phyloP scores from a whole-genome alignment of 768 basidiomycete species.

The Amyloporia xantha region DNA sequence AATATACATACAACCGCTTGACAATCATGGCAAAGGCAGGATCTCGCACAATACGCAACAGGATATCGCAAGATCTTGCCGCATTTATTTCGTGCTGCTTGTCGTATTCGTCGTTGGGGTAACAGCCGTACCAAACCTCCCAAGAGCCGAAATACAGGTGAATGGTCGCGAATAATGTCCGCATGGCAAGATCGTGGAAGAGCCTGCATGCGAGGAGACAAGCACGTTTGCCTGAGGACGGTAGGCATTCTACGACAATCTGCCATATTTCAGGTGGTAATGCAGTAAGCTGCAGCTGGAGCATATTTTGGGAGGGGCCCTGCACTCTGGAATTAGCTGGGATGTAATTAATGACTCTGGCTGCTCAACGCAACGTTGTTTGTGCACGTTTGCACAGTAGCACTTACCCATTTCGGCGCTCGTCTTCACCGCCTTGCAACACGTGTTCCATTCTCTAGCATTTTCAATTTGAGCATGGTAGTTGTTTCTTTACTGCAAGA shows the following conservation, averaged over 20 bases:
- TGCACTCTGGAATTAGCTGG: too few species aligned
- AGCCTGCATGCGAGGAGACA: background rate
- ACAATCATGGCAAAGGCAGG: background rate
- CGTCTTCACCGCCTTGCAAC: too few species aligned
- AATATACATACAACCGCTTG: background rate
- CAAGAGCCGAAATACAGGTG: background rate
- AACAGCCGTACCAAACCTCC: background rate
- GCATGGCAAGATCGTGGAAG: conserved; percentile 1
- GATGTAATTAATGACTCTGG: too few species aligned
- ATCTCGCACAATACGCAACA: background rate
- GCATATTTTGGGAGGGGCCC: too few species aligned
- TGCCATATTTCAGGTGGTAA: conserved; percentile 1
- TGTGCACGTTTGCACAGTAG: too few species aligned
- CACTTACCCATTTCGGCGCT: too few species aligned
- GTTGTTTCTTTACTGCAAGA: too few species aligned
- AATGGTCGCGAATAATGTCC: background rate
- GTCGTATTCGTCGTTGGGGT: background rate
- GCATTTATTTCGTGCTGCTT: background rate
- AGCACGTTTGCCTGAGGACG: background rate
- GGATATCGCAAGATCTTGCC: background rate
- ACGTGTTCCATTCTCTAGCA: too few species aligned
- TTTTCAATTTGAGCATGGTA: too few species aligned
- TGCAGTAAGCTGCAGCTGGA: too few species aligned
- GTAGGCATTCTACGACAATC: background rate
- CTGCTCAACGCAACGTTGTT: too few species aligned